These are phyloP conservation scores for Rhododendron kiyosumense DNA, from an alignment of 148 eudicot genomes.

Conservation along the genomic window DNA sequence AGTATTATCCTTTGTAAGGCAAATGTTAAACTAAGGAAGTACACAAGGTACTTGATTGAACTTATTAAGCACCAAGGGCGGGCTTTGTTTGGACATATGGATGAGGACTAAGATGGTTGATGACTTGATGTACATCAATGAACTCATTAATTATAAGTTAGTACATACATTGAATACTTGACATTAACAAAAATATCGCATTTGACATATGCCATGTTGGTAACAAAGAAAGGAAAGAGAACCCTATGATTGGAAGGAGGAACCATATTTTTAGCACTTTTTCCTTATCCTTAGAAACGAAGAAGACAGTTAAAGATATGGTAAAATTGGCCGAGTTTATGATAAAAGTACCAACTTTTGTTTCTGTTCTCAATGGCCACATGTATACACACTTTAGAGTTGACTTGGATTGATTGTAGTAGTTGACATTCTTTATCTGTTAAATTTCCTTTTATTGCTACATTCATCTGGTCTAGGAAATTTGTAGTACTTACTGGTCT, in stretches of 20 bases:
- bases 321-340: not conserved
- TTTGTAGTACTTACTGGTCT: not conserved
- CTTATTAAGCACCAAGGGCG: not conserved
- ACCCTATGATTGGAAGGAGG: not conserved
- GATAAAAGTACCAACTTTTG: not conserved
- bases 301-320: not conserved
- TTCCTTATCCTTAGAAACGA: not conserved
- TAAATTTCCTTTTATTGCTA: not conserved
- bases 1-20: not conserved
- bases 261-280: not conserved
- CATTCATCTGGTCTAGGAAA: not conserved
- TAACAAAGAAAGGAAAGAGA: not conserved
- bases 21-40: not conserved
- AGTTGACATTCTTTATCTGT: not conserved
- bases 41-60: not conserved
- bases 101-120: not conserved
- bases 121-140: not conserved
- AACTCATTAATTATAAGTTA: too few species aligned
- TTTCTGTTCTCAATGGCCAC: not conserved
- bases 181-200: not conserved
- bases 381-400: not conserved
- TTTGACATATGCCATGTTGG: not conserved
- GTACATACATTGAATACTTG: not conserved
- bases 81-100: not conserved
- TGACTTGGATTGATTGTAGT: not conserved